Percentiles rank a stretch among this genome's conserved stretches.
Evolutionary conservation across 768 basidiomycete genomes (phyloP).

Genomic region (Leccinum subtestaceum): DNA sequence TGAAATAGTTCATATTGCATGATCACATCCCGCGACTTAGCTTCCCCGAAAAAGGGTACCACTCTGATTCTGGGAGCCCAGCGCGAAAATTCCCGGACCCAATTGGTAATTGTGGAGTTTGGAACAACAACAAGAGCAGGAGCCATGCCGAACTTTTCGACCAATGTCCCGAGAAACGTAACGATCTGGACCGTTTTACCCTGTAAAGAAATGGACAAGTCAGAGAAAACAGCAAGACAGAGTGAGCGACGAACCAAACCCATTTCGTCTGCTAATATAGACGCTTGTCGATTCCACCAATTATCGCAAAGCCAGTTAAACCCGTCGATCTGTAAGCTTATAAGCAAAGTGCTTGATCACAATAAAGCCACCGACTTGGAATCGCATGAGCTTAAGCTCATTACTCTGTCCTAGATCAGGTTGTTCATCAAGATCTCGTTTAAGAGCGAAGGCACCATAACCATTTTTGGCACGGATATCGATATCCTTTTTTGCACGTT

Average conservation of each 20-base stretch:
- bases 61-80: constrained; percentile 66
- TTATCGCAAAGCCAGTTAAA: constrained; percentile 85
- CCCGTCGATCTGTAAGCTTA: constrained; percentile 56
- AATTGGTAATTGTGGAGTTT: constrained; percentile 93
- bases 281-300: constrained; percentile 84
- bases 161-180: constrained; percentile 72
- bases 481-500: constrained; percentile 40
- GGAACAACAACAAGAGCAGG: constrained; percentile 93
- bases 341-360: constrained; percentile 4
- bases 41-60: constrained; percentile 84
- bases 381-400: constrained; percentile 75
- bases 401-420: constrained; percentile 66
- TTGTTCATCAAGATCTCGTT: constrained; percentile 43
- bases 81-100: constrained; percentile 91
- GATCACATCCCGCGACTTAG: constrained; percentile 75
- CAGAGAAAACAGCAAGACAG: not conserved
- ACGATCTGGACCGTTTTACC: constrained; percentile 93
- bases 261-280: constrained; percentile 98
- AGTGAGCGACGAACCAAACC: constrained; percentile 57
- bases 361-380: constrained; percentile 57
- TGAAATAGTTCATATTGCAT: constrained; percentile 81
- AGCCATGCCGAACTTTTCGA: constrained; percentile 52
- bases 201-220: constrained; percentile 33
- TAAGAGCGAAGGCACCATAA: constrained; percentile 48
- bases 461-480: constrained; percentile 51